Evolutionary conservation across 202 grass and related monocot genomes (phyloP).

Genomic region (Cymbopogon flexuosus): DNA sequence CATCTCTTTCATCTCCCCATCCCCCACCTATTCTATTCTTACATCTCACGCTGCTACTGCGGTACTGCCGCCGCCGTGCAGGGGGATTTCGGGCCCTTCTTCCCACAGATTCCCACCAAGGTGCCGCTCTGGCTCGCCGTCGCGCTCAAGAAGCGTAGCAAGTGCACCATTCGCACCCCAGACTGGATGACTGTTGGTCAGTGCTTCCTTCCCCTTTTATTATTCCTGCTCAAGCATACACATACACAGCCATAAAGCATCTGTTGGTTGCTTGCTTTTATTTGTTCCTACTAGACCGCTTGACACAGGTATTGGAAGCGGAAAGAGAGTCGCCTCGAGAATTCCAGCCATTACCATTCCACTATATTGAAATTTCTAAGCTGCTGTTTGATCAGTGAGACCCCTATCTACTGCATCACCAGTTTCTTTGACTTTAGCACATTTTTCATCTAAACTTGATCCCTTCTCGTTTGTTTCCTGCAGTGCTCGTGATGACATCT

Average conservation of each 20-base stretch:
- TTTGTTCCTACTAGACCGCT: conserved; percentile 60
- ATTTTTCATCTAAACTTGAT: background rate
- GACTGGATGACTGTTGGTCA: conserved; percentile 88
- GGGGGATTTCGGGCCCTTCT: conserved; percentile 93
- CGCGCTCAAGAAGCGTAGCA: conserved; percentile 81
- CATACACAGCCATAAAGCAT: background rate
- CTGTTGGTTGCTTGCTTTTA: background rate
- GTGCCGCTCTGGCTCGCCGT: conserved; percentile 85
- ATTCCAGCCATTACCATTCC: conserved; percentile 92
- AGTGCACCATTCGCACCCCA: conserved; percentile 70
- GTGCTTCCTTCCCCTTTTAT: background rate
- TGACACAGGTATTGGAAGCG: conserved; percentile 81
- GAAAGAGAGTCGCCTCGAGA: conserved; percentile 94
- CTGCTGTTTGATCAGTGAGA: conserved; percentile 89
- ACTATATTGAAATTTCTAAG: conserved; percentile 88
- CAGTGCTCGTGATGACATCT: conserved; percentile 78
- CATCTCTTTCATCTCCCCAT: background rate
- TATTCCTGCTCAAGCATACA: background rate
- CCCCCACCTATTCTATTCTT: background rate
- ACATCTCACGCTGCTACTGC: background rate
- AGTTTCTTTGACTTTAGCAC: background rate
- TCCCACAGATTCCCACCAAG: conserved; percentile 75
- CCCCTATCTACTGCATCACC: background rate
- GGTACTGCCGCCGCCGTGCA: background rate
- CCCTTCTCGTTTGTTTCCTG: background rate